Evolutionary conservation across 2,329 filamentous ascomycete genomes (phyloP).

Genomic region (Ophiostoma montium): DNA sequence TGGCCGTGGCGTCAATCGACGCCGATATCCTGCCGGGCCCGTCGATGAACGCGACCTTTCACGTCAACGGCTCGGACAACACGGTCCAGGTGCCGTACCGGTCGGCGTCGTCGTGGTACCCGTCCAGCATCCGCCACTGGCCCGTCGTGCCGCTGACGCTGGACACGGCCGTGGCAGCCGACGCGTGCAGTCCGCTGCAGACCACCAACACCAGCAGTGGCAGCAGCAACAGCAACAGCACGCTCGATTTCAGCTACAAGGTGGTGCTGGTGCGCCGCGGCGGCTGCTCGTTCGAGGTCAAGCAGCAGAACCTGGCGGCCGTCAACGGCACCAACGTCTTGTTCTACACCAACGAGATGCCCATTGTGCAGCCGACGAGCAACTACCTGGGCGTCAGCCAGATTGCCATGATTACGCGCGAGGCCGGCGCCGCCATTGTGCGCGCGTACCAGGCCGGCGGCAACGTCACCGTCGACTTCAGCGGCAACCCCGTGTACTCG

Average conservation of each 20-base stretch:
- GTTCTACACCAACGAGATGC: slow-evolving; percentile 40
- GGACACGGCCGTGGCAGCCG: slow-evolving; percentile 31
- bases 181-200: slow-evolving; percentile 35
- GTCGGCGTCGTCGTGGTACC: slow-evolving; percentile 28
- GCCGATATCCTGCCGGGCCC: slow-evolving; percentile 24
- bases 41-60: slow-evolving; percentile 27
- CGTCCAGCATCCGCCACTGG: slow-evolving; percentile 23
- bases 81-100: slow-evolving; percentile 21
- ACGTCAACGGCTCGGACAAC: slow-evolving; percentile 21
- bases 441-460: slow-evolving; percentile 17
- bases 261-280: slow-evolving; percentile 48
- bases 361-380: background rate
- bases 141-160: slow-evolving; percentile 31
- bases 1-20: slow-evolving; percentile 36
- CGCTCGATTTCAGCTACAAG: slow-evolving; percentile 41
- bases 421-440: background rate
- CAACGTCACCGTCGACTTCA: slow-evolving; percentile 29
- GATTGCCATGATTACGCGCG: background rate
- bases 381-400: background rate
- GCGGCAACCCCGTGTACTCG: slow-evolving; percentile 23
- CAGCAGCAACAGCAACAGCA: no score
- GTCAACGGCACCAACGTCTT: slow-evolving; percentile 47
- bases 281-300: slow-evolving; percentile 39
- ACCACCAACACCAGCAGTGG: no score
- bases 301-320: slow-evolving; percentile 36